Base-by-base conservation (phyloP, 129 eudicot genomes). In the Chrysanthemum seticuspe region DNA sequence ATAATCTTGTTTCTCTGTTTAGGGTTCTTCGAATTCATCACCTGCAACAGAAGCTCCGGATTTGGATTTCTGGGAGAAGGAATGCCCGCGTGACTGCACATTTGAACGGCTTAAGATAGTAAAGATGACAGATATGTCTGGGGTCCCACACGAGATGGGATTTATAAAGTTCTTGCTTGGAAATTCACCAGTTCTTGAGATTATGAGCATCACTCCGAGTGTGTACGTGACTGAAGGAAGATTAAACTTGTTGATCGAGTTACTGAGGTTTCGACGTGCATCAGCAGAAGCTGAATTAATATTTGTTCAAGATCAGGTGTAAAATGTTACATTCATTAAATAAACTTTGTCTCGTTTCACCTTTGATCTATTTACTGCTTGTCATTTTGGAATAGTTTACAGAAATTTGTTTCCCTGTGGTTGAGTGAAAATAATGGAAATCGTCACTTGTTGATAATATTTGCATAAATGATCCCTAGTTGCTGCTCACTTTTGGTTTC, bases 211-310 rank as follows among this genome's bases (percentile, higher is more conserved):
- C 62, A 76, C 80, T 13, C 97, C 99, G 5, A 84, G 89, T 70
- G 69, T 76, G 15, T 90, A 88, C 54, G 83, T 80, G 45, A 79
- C 90, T 1, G 87, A 87, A 0, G 88, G 86, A 70, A 83, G 80
- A 81, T 2, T 85, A 78, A 85, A 78, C 65, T 78, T 95, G 88
- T 48, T 95, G 76, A 79, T 87, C 12, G 83, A 87, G 62, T 78
- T 95, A 84, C 75, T 85, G 74, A 82, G 83, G 81, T 91, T 91
- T 83, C 80, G 83, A n/a, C 80, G 99, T 67, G 97, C 99, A 76
- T 95, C 99, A 80, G 69, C 97, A 34, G 78, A 58, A 67, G 99
- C 99, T 69, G 80, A 81, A 70, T 72, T 95, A 40, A 61, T 77
- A 52, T 88, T 95, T 65, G 76, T 84, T 74, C 93, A 74, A 74